Percentiles rank a stretch among this genome's conserved stretches.
Evolutionary conservation across 2,329 filamentous ascomycete genomes (phyloP).

Genomic region (Helotiales sp.): DNA sequence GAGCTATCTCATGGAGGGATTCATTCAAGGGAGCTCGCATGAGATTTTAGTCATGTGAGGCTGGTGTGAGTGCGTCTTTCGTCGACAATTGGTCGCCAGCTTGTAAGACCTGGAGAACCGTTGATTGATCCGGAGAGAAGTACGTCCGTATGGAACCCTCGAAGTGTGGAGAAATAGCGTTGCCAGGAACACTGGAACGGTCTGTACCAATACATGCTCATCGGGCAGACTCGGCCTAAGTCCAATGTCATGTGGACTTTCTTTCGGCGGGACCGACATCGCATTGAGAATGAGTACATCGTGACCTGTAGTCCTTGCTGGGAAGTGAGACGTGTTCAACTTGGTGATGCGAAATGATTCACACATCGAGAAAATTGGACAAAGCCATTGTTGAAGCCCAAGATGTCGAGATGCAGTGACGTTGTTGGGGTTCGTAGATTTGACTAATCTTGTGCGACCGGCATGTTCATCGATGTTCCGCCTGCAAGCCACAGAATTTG

Average conservation of each 20-base stretch:
- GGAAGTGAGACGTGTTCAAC: background rate
- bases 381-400: conserved; percentile 4
- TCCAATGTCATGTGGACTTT: conserved; percentile 15
- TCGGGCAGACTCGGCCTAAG: conserved; percentile 22
- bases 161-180: background rate
- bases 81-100: conserved; percentile 21
- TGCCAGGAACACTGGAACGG: background rate
- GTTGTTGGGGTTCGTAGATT: too few species aligned
- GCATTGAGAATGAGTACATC: conserved; percentile 6
- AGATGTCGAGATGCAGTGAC: conserved; percentile 6
- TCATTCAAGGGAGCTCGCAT: conserved; percentile 31
- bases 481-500: conserved; percentile 15
- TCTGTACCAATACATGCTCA: conserved; percentile 27
- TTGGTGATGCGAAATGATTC: conserved; percentile 1
- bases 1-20: conserved; percentile 17
- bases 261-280: conserved; percentile 8
- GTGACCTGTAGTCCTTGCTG: conserved; percentile 7
- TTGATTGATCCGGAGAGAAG: conserved; percentile 6
- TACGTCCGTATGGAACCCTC: background rate
- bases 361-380: background rate
- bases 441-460: background rate
- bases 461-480: background rate
- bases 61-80: conserved; percentile 28
- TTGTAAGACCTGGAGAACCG: conserved; percentile 18
- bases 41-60: conserved; percentile 34